These are phyloP conservation scores for Fusarium sp. DNA, from an alignment of 2,329 filamentous ascomycete genomes.

Conservation along the genomic window DNA sequence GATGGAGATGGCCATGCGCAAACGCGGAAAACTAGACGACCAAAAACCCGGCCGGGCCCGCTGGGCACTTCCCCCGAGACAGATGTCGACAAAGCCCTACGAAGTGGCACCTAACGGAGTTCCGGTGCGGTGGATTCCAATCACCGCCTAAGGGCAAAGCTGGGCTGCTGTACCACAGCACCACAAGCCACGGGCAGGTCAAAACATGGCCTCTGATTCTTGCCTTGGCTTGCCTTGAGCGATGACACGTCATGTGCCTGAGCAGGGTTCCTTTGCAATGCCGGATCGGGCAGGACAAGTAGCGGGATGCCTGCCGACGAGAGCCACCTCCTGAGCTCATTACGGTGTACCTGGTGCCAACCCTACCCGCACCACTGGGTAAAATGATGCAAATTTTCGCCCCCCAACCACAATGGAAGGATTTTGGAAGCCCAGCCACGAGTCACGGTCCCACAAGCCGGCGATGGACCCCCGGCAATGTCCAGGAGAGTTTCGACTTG, in stretches of 20 bases:
- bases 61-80: slow-evolving; percentile 74
- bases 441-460: slow-evolving; percentile 36
- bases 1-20: slow-evolving; percentile 78
- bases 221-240: not conserved
- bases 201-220: slow-evolving; percentile 10
- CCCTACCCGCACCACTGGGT: slow-evolving; percentile 39
- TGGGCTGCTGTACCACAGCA: slow-evolving; percentile 5
- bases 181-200: not conserved
- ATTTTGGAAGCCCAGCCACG: slow-evolving; percentile 38
- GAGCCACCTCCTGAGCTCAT: slow-evolving; percentile 17
- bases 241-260: slow-evolving; percentile 43
- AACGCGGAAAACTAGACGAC: slow-evolving; percentile 72
- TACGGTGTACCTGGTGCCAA: slow-evolving; percentile 22
- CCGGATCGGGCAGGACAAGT: slow-evolving; percentile 37
- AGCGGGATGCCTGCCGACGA: slow-evolving; percentile 24
- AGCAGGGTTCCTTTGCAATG: slow-evolving; percentile 39
- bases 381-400: slow-evolving; percentile 43
- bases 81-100: slow-evolving; percentile 63
- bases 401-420: slow-evolving; percentile 39
- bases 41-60: slow-evolving; percentile 74
- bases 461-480: slow-evolving; percentile 14
- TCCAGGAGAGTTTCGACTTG: slow-evolving; percentile 11
- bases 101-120: slow-evolving; percentile 68
- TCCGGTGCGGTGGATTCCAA: slow-evolving; percentile 67
- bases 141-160: slow-evolving; percentile 36